Evolutionary conservation across 1,139 yeast species (phyloP), one percentile per base, ranked within the genome.

Genomic region (Chernovozyma aurita): DNA sequence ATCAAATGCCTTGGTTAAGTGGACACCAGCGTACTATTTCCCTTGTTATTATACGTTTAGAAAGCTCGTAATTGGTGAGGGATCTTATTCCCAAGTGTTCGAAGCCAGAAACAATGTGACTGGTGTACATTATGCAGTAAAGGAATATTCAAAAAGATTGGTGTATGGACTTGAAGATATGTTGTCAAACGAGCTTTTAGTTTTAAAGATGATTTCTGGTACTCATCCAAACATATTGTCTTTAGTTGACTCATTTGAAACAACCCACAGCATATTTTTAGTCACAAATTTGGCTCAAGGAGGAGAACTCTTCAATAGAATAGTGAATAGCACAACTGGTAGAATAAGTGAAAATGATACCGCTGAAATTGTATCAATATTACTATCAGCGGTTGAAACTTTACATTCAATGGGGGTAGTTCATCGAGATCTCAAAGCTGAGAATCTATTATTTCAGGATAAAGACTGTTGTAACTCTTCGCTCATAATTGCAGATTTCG

Each of bases 401-500:
- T 50, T 68, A 21, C 73, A 65, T 39, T 24, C 42, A 4, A 51
- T 61, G 36, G 45, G 50, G 13, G 58, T 67, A n/a, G 62, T 65
- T n/a, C 73, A 67, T 40, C 53, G 72, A 8, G 73, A 68, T 38
- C 48, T 68, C 35, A 68, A 68, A 43, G 64, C 73, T 0, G 74
- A 68, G 37, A 67, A 68, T 42, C 42, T 68, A 7, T 48, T 67
- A 17, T 63, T 65, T 39, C 55, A 57, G 25, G 41, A 49, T 15
- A 39, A 38, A 5, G 36, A 44, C 18, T 17, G 21, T 18, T 22
- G 13, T 5, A 20, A 21, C n/a, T 70, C 71, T 30, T 77, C 72
- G 28, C 57, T 82, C 34, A 63, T 84, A 33, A 63, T 84, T 36
- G 90, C 86, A 3, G 94, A 84, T 57, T 84, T 83, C 57, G 92